A percentile compares a stretch with the other conserved stretches of the same genome.
Evolutionary conservation across 305 asterid genomes (phyloP).

Genomic region (Solanum chacoense): DNA sequence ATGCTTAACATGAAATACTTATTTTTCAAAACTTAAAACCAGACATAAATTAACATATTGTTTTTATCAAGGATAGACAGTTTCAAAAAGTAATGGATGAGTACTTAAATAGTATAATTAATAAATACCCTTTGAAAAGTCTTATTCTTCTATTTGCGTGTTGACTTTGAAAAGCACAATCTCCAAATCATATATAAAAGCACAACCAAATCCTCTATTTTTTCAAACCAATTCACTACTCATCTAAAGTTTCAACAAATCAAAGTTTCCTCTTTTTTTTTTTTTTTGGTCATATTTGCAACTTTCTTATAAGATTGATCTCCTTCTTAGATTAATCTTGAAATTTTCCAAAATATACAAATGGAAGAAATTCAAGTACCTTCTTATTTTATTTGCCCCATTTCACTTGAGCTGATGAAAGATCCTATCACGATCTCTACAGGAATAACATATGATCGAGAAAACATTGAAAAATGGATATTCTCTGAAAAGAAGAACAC

Average conservation of each 20-base stretch:
- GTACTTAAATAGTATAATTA: too few species aligned
- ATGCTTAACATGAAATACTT: background rate
- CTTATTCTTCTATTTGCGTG: background rate
- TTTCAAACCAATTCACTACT: slow-evolving; percentile 17
- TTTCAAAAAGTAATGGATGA: too few species aligned
- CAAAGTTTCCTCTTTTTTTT: background rate
- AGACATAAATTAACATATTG: too few species aligned
- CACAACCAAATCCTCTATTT: background rate
- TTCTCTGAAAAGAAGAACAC: background rate
- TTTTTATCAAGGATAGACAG: too few species aligned
- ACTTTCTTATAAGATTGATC: background rate
- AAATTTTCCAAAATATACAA: background rate
- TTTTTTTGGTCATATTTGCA: background rate
- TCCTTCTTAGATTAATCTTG: background rate
- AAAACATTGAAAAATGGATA: slow-evolving; percentile 11
- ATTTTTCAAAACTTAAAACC: too few species aligned
- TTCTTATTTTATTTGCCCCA: slow-evolving; percentile 5
- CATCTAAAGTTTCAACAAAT: background rate
- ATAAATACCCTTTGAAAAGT: background rate
- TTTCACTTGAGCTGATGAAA: slow-evolving; percentile 10
- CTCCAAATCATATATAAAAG: slow-evolving; percentile 6
- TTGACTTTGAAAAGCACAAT: slow-evolving; percentile 6
- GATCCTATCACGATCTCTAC: slow-evolving; percentile 7
- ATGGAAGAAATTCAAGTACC: slow-evolving; percentile 12
- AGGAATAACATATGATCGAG: slow-evolving; percentile 13